A percentile compares a stretch with the other conserved stretches of the same genome.
Conservation (phyloP, 495 filamentous ascomycete genomes). For the Penicillium bovifimosum region DNA sequence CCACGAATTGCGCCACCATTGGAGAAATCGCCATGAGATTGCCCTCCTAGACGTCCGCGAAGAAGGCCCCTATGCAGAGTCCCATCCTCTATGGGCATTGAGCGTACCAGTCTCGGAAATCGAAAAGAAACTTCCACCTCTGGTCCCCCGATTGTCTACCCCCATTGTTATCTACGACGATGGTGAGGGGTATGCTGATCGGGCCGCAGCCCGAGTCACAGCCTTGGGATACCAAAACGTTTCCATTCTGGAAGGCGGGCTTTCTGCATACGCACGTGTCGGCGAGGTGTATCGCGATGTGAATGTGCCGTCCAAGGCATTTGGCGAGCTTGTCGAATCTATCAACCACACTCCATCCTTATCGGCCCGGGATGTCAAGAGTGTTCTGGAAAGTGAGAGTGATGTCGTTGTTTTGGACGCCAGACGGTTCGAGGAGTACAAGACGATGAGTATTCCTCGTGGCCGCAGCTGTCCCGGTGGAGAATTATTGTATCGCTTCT, state of each 20-base stretch:
- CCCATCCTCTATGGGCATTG: conserved; percentile 20
- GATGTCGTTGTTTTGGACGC: conserved; percentile 22
- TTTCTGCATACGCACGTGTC: conserved; percentile 14
- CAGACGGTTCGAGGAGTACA: conserved; percentile 21
- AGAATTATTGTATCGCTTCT: conserved; percentile 22
- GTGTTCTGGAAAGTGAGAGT: conserved; percentile 10
- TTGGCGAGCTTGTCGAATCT: conserved; percentile 26
- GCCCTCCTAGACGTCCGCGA: conserved; percentile 23
- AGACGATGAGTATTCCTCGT: conserved; percentile 24
- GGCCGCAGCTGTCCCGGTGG: conserved; percentile 27
- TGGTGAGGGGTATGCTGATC: conserved; percentile 17
- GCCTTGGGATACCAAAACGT: conserved; percentile 17
- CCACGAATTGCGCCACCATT: conserved; percentile 11
- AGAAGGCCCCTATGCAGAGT: conserved; percentile 21
- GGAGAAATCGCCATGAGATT: conserved; percentile 16
- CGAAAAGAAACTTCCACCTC: conserved; percentile 13
- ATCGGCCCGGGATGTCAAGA: conserved; percentile 18
- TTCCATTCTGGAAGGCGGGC: conserved; percentile 17
- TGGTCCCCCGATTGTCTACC: conserved; percentile 13
- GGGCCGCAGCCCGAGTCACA: conserved; percentile 11
- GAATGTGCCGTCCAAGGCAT: conserved; percentile 26
- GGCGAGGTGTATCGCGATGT: conserved; percentile 28
- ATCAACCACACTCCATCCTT: conserved; percentile 25
- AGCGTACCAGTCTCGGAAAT: conserved; percentile 24
- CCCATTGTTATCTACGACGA: conserved; percentile 21